phyloP scores from a whole-genome alignment of 2,329 filamentous ascomycete genomes.

The Purpureocillium lavendulum region DNA sequence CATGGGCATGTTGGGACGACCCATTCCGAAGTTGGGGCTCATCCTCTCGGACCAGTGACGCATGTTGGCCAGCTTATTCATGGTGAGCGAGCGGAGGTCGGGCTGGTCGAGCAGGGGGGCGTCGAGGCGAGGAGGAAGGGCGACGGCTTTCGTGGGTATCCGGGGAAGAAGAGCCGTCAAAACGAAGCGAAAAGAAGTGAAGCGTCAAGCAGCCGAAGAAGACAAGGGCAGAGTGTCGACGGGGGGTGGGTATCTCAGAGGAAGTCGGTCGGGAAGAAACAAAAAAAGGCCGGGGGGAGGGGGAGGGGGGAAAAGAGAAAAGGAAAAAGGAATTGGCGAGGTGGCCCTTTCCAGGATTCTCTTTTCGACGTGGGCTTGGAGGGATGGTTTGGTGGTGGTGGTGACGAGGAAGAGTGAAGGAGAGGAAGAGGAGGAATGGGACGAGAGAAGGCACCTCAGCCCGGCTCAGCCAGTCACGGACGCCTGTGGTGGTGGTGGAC shows the following conservation, averaged over 20 bases:
- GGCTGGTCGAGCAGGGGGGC: background rate
- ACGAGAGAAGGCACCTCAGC: background rate
- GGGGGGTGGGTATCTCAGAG: constrained; percentile 9
- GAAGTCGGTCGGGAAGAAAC: constrained; percentile 1
- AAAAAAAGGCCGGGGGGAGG: constrained; percentile 7
- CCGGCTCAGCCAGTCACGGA: no score
- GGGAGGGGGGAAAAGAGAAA: constrained; percentile 9
- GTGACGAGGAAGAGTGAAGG: constrained; percentile 6
- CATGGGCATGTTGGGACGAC: constrained; percentile 48
- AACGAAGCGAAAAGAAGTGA: constrained; percentile 11
- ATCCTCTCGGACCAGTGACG: constrained; percentile 65
- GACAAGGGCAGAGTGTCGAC: constrained; percentile 7
- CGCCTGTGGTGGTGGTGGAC: no score
- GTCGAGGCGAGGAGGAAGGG: constrained; percentile 1
- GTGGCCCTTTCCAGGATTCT: constrained; percentile 8
- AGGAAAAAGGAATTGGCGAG: constrained; percentile 4
- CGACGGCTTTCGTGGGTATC: constrained; percentile 14
- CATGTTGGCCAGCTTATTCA: constrained; percentile 67
- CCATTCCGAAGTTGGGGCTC: constrained; percentile 60
- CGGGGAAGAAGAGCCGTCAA: constrained; percentile 7
- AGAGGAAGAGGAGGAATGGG: constrained; percentile 11
- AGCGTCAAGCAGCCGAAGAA: constrained; percentile 4
- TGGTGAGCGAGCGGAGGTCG: constrained; percentile 30
- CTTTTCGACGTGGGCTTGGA: constrained; percentile 1
- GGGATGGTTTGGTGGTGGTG: constrained; percentile 1